Evolutionary conservation across 768 basidiomycete species (phyloP), one percentile per base, ranked within the genome.

Genomic region (Astraeus odoratus): DNA sequence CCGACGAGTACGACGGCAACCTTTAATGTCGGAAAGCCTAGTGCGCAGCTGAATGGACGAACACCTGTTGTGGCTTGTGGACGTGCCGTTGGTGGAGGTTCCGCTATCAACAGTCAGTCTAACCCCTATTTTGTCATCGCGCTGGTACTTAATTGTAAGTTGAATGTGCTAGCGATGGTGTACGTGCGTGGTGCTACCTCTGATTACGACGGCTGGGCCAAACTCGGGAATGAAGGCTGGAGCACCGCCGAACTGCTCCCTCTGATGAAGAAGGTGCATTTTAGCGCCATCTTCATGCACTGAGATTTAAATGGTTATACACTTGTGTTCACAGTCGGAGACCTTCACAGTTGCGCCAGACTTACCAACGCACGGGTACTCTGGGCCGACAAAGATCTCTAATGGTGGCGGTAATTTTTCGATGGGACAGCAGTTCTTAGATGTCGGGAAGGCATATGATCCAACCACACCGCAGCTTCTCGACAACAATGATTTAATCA

Each of bases 401-500:
- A 15, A 23, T 6, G 48, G 54, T 5, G 41, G 44, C 3, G 34
- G 27, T 13, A 19, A 48, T 12, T 34, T 54, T 41, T 43, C 23
- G 2, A 1, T 55, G 12, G 70, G 62, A 8, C 59, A 67, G 18
- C 64, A 81, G 18, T 77, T 75, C 50, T 61, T 83, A 22, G 58
- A 64, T 3, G 67, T 75, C 12, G 79, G 66, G 0, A 56, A 51
- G 12, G 48, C 56, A 23, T 79, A 74, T 22, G 80, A 83, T 57
- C 67, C 68, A n/a, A 63, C 58, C 7, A 73, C 78, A 12, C 59
- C 58, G 3, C 54, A 48, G 3, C 66, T 67, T 3, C 64, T 76
- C 0, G 80, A 82, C 52, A 53, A 58, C 23, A 81, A 80, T 51
- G 68, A 63, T 20, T 68, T 83, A 46, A 53, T 44, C 25, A 53